Conservation (phyloP, 1,139 yeast species). For the Cylindricascospora bacillispora region DNA sequence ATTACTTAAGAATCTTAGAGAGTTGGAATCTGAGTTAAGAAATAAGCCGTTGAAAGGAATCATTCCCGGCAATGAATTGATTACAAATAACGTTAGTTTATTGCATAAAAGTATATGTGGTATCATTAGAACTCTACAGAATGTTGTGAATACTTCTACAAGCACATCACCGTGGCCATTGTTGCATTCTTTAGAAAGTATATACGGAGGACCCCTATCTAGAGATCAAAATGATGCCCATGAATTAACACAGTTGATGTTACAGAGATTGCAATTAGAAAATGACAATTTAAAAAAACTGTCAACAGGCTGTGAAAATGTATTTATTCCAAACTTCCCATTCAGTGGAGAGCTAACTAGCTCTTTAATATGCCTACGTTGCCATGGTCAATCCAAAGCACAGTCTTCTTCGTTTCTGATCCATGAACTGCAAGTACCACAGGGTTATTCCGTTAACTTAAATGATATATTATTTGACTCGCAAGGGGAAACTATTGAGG, state of each 20-base stretch:
- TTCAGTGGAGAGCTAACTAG: conserved; percentile 57
- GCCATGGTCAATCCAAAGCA: conserved; percentile 52
- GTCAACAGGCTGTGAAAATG: conserved; percentile 21
- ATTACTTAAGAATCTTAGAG: conserved; percentile 20
- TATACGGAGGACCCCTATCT: conserved; percentile 67
- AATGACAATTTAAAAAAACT: conserved; percentile 33
- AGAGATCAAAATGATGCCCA: conserved; percentile 91
- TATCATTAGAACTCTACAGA: conserved; percentile 35
- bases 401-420: conserved; percentile 54
- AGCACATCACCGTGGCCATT: conserved; percentile 70
- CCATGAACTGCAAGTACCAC: conserved; percentile 66
- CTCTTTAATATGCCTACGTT: conserved; percentile 54
- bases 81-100: conserved; percentile 1
- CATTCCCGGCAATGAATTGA: not conserved
- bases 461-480: conserved; percentile 44
- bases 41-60: not conserved
- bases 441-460: conserved; percentile 35
- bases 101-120: conserved; percentile 7
- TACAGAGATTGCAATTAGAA: conserved; percentile 70
- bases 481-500: conserved; percentile 61
- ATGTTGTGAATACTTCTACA: conserved; percentile 40
- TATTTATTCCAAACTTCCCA: conserved; percentile 48
- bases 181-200: conserved; percentile 56
- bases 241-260: conserved; percentile 66
- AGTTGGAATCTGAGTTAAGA: conserved; percentile 1